phyloP scores from a whole-genome alignment of 306 rosid species.

The Pterocarpus santalinus region DNA sequence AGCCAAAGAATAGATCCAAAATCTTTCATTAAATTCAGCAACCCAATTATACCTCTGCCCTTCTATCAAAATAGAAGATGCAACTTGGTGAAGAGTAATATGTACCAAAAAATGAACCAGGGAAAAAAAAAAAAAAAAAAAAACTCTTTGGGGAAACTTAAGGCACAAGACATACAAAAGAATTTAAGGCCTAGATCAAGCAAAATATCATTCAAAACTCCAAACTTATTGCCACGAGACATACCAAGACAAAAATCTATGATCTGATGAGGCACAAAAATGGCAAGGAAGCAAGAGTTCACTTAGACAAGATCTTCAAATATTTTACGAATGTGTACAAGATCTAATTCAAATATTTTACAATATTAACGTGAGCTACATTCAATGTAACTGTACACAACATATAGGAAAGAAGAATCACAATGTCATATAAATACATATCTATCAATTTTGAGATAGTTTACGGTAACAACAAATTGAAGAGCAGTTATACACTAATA shows the following conservation, averaged over 20 bases:
- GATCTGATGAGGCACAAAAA: not conserved
- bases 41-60: constrained; percentile 4
- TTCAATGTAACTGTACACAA: not conserved
- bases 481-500: not conserved
- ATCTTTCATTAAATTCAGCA: constrained; percentile 21
- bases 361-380: not conserved
- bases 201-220: not conserved
- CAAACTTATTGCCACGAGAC: not conserved
- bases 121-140: not conserved
- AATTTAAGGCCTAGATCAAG: too few relatives aligned
- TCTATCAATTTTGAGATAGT: not conserved
- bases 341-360: not conserved
- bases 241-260: constrained; percentile 9
- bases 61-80: constrained; percentile 1
- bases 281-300: not conserved
- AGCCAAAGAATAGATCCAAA: constrained; percentile 39
- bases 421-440: not conserved
- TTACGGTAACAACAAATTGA: not conserved
- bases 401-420: constrained; percentile 1
- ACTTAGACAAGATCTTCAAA: not conserved
- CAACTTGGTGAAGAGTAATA: not conserved
- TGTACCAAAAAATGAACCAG: not conserved
- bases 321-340: not conserved
- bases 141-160: not conserved
- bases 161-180: not conserved